Base-by-base conservation (phyloP, 2,329 filamentous ascomycete genomes). In the Colletotrichum cuscutae region DNA sequence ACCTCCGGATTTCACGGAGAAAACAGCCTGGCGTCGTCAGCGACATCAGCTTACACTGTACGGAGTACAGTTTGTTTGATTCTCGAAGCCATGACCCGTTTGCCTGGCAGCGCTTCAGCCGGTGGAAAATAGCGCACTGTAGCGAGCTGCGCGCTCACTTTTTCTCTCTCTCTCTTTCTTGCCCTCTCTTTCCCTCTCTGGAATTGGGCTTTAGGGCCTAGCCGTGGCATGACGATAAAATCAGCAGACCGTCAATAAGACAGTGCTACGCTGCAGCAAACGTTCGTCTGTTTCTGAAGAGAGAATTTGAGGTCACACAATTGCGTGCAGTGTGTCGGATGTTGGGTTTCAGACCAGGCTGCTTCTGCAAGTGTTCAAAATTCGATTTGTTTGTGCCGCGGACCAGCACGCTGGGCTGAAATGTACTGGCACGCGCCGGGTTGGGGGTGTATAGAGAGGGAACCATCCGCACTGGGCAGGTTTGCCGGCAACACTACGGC, bases 311-410 rank as follows among this genome's bases (percentile, higher is more conserved):
- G 52, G 66, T 70, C 32, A 32, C 66, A 72, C 59, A 65, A 65
- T 35, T 56, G 56, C 61, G 56, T 56, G 42, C 70, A 49, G 46
- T 32, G 60, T 65, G 60, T 65, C 71, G 49, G 60, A 65, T 65
- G 66, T 65, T 58, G 58, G 60, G 71, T 73, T 71, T 73, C 71
- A 71, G 66, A 70, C 65, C 60, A 65, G 22, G 66, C 56, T 65
- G 70, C 32, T 35, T n/a, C 56, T 32, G 54, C 24, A 37, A 65
- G 58, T 22, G 58, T 19, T 32, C 54, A 62, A 19, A 46, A 28
- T 42, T 57, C 35, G 60, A 56, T 57, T 72, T 70, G 60, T 56
- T 72, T 60, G 60, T 70, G 66, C 67, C 60, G 66, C 46, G 56
- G 65, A 70, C 59, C 65, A 52, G 58, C 59, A 61, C 32, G 66